Conservation (phyloP, 75 land plant genomes). For the Chamaecyparis obtusa region DNA sequence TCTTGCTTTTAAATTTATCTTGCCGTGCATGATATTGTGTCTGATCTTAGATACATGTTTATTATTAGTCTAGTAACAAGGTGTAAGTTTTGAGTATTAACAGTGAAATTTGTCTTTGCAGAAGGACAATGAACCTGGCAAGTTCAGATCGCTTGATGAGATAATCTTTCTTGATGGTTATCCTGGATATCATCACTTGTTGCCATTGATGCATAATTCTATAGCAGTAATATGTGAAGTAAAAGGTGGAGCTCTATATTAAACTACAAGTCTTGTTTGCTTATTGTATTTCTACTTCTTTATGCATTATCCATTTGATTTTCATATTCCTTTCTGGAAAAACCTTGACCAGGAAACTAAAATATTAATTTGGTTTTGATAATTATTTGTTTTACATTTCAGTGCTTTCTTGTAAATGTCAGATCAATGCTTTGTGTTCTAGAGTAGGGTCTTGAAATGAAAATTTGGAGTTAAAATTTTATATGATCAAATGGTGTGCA, state of each 20-base stretch:
- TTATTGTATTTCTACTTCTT: not conserved
- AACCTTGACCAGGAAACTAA: not conserved
- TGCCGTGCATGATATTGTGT: not conserved
- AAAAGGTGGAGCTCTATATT: constrained; percentile 52
- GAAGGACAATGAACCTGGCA: constrained; percentile 80
- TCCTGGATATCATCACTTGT: constrained; percentile 69
- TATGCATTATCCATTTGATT: not conserved
- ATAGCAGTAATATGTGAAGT: constrained; percentile 79
- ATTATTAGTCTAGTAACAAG: not conserved
- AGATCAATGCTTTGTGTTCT: not conserved
- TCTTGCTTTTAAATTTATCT: not conserved
- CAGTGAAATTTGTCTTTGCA: constrained; percentile 18
- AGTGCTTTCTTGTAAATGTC: not conserved
- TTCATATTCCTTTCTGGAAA: not conserved
- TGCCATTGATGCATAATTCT: constrained; percentile 38
- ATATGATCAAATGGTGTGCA: not conserved
- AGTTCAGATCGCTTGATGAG: constrained; percentile 88
- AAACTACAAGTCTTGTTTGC: not conserved
- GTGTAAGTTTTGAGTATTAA: not conserved
- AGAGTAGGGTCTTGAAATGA: not conserved
- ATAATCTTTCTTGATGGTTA: constrained; percentile 73
- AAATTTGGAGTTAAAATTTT: not conserved
- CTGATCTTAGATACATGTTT: not conserved
- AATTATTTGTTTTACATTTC: not conserved
- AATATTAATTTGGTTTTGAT: not conserved